Evolutionary conservation across 176 grass and related monocot genomes (phyloP).

Genomic region (Cocos nucifera): DNA sequence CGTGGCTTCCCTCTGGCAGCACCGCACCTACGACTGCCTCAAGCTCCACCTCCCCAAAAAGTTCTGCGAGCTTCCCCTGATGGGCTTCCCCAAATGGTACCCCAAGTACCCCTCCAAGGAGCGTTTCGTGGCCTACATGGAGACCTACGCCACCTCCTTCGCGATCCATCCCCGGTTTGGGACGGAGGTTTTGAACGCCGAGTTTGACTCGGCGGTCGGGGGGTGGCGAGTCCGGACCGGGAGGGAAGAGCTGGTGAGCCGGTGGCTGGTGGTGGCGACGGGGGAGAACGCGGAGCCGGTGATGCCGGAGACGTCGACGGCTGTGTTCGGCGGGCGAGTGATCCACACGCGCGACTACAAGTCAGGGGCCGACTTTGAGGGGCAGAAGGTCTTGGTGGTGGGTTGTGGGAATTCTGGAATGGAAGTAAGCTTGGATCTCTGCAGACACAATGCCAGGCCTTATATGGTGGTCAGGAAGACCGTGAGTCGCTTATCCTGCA

Average conservation of each 20-base stretch:
- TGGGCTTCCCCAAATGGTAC: conserved; percentile 55
- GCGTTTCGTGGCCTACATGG: conserved; percentile 84
- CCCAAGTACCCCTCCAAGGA: conserved; percentile 76
- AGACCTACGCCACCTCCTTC: conserved; percentile 43
- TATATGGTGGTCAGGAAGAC: conserved; percentile 82
- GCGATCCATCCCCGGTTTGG: conserved; percentile 56
- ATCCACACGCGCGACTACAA: conserved; percentile 83
- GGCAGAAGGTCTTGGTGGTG: conserved; percentile 69
- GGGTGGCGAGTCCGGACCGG: conserved; percentile 48
- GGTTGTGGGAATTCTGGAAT: conserved; percentile 98
- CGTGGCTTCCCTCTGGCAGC: conserved; percentile 84
- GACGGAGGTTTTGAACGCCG: conserved; percentile 44
- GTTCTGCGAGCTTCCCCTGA: conserved; percentile 86
- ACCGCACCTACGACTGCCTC: conserved; percentile 83
- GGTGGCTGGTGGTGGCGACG: conserved; percentile 82
- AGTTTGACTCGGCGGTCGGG: conserved; percentile 32
- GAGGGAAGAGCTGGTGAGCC: conserved; percentile 34
- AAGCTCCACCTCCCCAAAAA: conserved; percentile 85
- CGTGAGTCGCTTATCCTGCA: conserved; percentile 23
- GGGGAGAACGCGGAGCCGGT: conserved; percentile 89
- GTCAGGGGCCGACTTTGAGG: conserved; percentile 53
- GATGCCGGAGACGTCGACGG: conserved; percentile 27
- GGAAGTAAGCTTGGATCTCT: conserved; percentile 97
- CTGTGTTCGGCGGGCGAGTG: conserved; percentile 33
- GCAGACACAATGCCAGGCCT: conserved; percentile 51